Evolutionary conservation across 140 eudicot species (phyloP), one percentile per base, ranked within the genome.

Genomic region (Ambrosia hybrid): DNA sequence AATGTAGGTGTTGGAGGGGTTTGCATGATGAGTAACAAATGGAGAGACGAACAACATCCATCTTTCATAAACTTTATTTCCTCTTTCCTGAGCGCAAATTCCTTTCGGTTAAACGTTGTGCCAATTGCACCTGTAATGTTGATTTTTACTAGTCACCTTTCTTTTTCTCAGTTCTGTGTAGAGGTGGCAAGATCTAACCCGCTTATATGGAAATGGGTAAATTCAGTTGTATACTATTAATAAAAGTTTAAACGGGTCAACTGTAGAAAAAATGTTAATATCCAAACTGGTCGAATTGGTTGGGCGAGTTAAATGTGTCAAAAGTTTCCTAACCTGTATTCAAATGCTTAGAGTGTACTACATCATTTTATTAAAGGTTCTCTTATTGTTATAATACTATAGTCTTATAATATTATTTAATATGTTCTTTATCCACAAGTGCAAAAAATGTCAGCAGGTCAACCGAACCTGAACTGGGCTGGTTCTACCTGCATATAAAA

Each of bases 1-100:
- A 8, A n/a, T 68, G 78, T 56, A 90, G 99, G 90, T 82, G 70
- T 74, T 61, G 79, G 73, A 7, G 96, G 96, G 43, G 96, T 91
- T 63, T 95, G 99, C 85, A 80, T 95, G 83, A 95, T 95, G 99
- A 88, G 85, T 38, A 83, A 57, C 78, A 74, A 79, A 73, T 91
- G 99, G 99, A 95, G 80, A 85, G 91, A 86, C 34, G 95, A 81
- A 58, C 99, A 95, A 34, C 96, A 86, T 64, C 85, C 99, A 38
- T 81, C 96, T 70, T 88, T 95, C 82, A 72, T 95, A 87, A 83
- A 81, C 76, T 95, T 83, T 82, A 88, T 88, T 74, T 83, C 92
- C 57, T 48, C 74, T 71, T 95, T 88, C 84, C 87, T 95, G 60
- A 61, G 51, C 73, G 87, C 88, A 71, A 91, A 91, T 83, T 82